Percentiles rank a stretch among this genome's conserved stretches.
Evolutionary conservation across 805 yeast species (phyloP).

Genomic region (Saturnispora diversa): DNA sequence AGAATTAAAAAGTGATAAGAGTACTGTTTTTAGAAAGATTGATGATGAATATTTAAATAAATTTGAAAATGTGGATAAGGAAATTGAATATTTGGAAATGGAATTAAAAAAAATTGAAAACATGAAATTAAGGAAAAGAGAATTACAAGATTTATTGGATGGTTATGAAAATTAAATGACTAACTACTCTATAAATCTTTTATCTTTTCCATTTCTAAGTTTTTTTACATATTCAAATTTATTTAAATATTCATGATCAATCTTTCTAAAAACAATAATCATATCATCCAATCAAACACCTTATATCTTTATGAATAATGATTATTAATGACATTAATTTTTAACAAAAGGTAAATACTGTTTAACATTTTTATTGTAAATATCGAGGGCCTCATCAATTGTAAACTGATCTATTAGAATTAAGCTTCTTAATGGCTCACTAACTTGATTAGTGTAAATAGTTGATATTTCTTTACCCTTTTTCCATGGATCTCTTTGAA

Average conservation of each 20-base stretch:
- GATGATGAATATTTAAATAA: constrained; percentile 23
- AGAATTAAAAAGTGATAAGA: constrained; percentile 52
- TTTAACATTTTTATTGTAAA: constrained; percentile 14
- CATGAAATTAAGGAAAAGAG: constrained; percentile 52
- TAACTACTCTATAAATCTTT: no score
- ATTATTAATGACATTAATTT: no score
- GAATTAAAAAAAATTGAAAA: constrained; percentile 52
- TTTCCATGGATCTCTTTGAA: constrained; percentile 46
- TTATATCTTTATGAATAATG: no score
- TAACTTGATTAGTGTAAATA: constrained; percentile 9
- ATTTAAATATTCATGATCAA: constrained; percentile 23
- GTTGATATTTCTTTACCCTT: constrained; percentile 6
- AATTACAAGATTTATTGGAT: constrained; percentile 46
- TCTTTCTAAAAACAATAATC: constrained; percentile 39
- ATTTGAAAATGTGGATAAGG: constrained; percentile 65
- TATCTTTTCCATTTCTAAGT: no score
- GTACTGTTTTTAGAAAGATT: constrained; percentile 39
- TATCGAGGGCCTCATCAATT: constrained; percentile 20
- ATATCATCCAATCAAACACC: no score
- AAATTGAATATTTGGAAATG: constrained; percentile 56
- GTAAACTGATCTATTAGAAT: constrained; percentile 27
- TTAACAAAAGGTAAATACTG: constrained; percentile 20
- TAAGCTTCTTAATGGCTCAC: constrained; percentile 16
- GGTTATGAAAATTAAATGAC: constrained; percentile 26
- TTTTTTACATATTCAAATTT: constrained; percentile 29